Base-by-base conservation (phyloP, 371 early-diverging fungal genomes). In the Apophysomyces elegans region DNA sequence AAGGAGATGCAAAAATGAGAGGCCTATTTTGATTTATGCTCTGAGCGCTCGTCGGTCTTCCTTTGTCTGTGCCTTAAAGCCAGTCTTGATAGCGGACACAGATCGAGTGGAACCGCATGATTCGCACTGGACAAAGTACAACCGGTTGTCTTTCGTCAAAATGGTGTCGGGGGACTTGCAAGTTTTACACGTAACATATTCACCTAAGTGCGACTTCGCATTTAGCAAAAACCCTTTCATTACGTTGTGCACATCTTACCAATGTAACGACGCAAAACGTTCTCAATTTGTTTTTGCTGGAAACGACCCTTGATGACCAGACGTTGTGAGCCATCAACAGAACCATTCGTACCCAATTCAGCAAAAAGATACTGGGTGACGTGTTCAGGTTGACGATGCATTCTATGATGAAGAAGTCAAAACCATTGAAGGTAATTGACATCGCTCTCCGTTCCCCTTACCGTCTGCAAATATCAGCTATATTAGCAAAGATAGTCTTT, bases 131-230 rank as follows among this genome's bases (percentile, higher is more conserved):
- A 98, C 76, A 87, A 99, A 99, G 81, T 90, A 94, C 63, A 99
- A 84, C 72, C 97, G 92, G 84, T 97, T 96, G 69, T 99, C 98
- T 87, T 96, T 99, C 39, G 90, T 89, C 73, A 99, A 80, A 26
- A 91, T 84, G 13, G 99, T 99, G 59, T 99, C 94, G 47, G 95
- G 93, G 6, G 93, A 93, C 72, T 95, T 96, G 90, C 99, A 99
- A 38, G 96, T 95, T 84, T 96, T 97, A 88, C 99, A 99, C 2
- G 96, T 92, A 32, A 99, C 99, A 71, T 99, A 99, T 77, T 99
- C 97, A 66, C 92, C 93, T 87, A 39, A 12, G 59, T 8, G 68
- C 0, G 7, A 37, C 32, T 26, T 41, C 41, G 41, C 41, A 21
- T 14, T 13, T 32, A n/a, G 21, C 9, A 18, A 7, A 9, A 8